A percentile compares a stretch with the other conserved stretches of the same genome.
These are phyloP conservation scores for Diaporthe citri DNA, from an alignment of 2,329 filamentous ascomycete genomes.

Conservation along the genomic window DNA sequence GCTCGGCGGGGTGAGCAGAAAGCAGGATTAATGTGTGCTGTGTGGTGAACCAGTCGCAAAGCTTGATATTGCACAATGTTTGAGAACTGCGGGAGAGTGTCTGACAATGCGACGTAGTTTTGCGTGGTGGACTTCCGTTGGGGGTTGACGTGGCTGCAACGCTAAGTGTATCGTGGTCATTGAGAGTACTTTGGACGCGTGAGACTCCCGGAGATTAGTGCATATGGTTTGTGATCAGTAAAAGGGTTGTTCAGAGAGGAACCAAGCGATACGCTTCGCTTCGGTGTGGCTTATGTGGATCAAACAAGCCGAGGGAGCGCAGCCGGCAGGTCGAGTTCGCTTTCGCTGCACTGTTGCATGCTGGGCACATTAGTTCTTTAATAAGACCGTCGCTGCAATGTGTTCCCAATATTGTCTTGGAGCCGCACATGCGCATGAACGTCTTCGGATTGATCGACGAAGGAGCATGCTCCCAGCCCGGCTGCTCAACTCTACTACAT, in stretches of 20 bases:
- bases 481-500: neutral
- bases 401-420: neutral
- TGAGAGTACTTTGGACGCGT: neutral
- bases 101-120: neutral
- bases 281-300: neutral
- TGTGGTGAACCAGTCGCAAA: neutral
- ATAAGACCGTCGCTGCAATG: neutral
- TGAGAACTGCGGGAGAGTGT: conserved; percentile 9
- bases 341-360: neutral
- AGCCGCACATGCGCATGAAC: conserved; percentile 2
- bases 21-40: neutral
- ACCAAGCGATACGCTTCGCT: neutral
- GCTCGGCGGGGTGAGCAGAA: neutral
- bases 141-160: conserved; percentile 4
- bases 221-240: neutral
- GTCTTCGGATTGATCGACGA: neutral
- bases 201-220: neutral
- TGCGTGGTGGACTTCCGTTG: neutral
- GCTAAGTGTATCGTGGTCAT: neutral
- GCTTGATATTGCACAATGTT: neutral
- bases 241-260: neutral
- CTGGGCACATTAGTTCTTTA: neutral
- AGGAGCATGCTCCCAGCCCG: neutral
- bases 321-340: neutral
- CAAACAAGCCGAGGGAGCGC: neutral